Base-by-base conservation (phyloP, 805 yeast genomes). In the Nakazawaea molendinolei region DNA sequence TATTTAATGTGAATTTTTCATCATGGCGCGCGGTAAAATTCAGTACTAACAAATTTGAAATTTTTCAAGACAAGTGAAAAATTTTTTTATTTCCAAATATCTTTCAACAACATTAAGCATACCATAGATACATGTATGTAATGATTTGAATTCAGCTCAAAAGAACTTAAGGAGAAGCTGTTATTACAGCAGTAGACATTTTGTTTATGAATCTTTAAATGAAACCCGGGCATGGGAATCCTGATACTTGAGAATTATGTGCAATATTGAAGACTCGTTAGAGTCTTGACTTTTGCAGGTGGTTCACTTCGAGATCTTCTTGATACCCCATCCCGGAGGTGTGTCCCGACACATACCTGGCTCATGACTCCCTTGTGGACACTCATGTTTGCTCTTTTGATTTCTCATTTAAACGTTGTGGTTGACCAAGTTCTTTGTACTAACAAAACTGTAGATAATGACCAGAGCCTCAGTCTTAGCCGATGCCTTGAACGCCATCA, bases 401-500 rank as follows among this genome's bases (percentile, higher is more conserved):
- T 45, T 46, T 57, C 57, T 34, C 50, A 47, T 37, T 45, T 42
- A 40, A 52, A 35, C 17, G 20, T 54, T 56, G 49, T 39, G 25
- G 10, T 21, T 41, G 46, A 44, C 25, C 18, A 5, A 10, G 43
- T 55, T 49, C 53, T 46, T 36, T 36, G 48, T 42, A 28, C 19
- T 31, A 13, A 19, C 27, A 25, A 34, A 36, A 31, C 20, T 20
- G 36, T 37, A 21, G 16, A 74, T 61, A 68, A 87, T 90, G 97
- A 86, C 97, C 69, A 89, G 97, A 77, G 79, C 96, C 56, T 89
- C 97, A 61, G 97, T 83, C 69, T 84, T 89, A 69, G 96, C 96
- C 65, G 97, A 89, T 76, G 97, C 97, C 66, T 82, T 89, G 63
- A 90, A 90, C 74, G 82, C 95, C 60, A 89, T 89, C 72, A 87